Percentiles rank a stretch among this genome's conserved stretches.
Evolutionary conservation across 441 rosid genomes (phyloP).

Genomic region (Theobroma grandiflorum): DNA sequence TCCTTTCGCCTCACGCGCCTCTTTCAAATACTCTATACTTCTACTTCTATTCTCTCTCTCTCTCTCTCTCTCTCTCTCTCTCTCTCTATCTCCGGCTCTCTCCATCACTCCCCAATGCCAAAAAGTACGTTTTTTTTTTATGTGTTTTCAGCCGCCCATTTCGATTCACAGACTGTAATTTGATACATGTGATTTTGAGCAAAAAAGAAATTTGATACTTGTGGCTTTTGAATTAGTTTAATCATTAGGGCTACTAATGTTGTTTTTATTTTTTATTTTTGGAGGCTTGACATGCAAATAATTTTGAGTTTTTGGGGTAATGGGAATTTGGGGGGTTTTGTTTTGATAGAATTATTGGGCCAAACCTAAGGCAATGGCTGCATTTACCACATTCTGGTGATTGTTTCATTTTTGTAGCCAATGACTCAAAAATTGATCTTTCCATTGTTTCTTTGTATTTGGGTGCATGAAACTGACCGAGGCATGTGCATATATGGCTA

Average conservation of each 20-base stretch:
- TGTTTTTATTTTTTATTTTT: constrained; percentile 18
- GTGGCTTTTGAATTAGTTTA: constrained; percentile 15
- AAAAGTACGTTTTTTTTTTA: not conserved
- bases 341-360: constrained; percentile 17
- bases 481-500: not conserved
- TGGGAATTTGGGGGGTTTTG: not conserved
- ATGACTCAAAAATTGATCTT: not conserved
- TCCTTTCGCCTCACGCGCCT: not conserved
- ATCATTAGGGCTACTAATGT: constrained; percentile 1
- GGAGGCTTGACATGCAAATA: not conserved
- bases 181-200: constrained; percentile 11
- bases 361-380: constrained; percentile 26
- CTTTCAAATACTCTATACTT: not conserved
- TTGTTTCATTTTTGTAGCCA: not conserved
- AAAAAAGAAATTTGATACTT: not conserved
- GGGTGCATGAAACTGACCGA: not conserved
- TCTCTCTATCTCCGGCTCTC: not conserved
- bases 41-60: not conserved
- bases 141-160: not conserved
- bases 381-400: constrained; percentile 22
- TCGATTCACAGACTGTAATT: not conserved
- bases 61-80: not conserved
- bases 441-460: not conserved
- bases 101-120: not conserved
- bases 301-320: not conserved